Evolutionary conservation across 1,139 yeast species (phyloP).

Genomic region (Yamadazyma atlantica): DNA sequence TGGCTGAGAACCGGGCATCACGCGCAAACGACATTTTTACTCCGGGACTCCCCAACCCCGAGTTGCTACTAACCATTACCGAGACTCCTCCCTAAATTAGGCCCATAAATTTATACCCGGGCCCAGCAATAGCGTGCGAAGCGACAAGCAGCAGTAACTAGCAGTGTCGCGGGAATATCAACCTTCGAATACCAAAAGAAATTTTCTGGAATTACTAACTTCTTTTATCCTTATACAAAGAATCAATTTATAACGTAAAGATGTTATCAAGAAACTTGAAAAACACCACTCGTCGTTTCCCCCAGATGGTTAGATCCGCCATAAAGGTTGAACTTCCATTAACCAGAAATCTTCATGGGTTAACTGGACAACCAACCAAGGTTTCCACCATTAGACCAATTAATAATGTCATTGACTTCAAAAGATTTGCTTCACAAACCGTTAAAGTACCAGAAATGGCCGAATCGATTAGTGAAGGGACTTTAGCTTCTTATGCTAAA

Average conservation of each 20-base stretch:
- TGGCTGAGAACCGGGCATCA: too few species aligned
- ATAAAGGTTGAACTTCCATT: conserved; percentile 12
- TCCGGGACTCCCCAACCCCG: too few species aligned
- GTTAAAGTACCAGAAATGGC: conserved; percentile 99
- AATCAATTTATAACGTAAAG: conserved; percentile 1
- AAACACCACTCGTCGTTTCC: conserved; percentile 19
- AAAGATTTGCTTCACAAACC: conserved; percentile 43
- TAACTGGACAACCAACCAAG: conserved; percentile 4
- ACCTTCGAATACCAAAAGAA: background rate
- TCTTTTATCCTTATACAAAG: background rate
- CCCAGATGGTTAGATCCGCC: conserved; percentile 14
- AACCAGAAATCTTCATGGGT: conserved; percentile 16
- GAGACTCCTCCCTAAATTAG: too few species aligned
- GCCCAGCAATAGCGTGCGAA: background rate
- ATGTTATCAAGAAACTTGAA: conserved; percentile 27
- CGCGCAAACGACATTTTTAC: too few species aligned
- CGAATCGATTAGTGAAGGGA: conserved; percentile 97
- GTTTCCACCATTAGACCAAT: conserved; percentile 1
- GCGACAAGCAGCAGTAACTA: background rate
- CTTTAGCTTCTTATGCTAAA: conserved; percentile 75
- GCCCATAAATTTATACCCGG: background rate
- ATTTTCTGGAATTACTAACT: background rate
- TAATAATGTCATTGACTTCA: conserved; percentile 17
- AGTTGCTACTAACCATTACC: too few species aligned
- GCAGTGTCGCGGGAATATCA: background rate